Conservation (phyloP, 257 asterid species). For the Oldenlandia corymbosa region DNA sequence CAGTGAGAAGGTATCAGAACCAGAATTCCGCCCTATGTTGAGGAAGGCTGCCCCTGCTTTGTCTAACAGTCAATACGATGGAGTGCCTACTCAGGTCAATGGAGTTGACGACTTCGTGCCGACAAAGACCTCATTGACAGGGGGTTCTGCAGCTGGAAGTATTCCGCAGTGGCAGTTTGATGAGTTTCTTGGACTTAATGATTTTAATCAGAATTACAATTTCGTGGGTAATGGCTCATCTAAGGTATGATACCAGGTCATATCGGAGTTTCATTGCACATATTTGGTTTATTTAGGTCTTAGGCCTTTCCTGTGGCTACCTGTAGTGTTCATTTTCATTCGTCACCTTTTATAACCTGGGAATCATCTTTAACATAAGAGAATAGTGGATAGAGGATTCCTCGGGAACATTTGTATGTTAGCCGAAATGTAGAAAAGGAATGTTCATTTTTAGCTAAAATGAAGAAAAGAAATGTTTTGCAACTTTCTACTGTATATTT, state of each 20-base stretch:
- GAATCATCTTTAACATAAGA: neutral
- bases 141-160: constrained; percentile 61
- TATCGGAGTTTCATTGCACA: neutral
- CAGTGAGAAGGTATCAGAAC: constrained; percentile 30
- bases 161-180: constrained; percentile 71
- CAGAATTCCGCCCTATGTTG: constrained; percentile 27
- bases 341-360: neutral
- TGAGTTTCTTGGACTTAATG: constrained; percentile 59
- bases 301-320: constrained; percentile 11
- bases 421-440: too few species aligned
- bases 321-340: neutral
- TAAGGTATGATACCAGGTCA: constrained; percentile 50
- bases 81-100: constrained; percentile 32
- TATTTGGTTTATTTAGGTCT: constrained; percentile 1
- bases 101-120: constrained; percentile 28
- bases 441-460: too few species aligned
- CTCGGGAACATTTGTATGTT: neutral
- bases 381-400: neutral
- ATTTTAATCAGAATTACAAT: constrained; percentile 41
- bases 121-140: constrained; percentile 32
- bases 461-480: constrained; percentile 6
- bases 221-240: constrained; percentile 53
- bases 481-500: neutral
- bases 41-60: constrained; percentile 24
- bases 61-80: constrained; percentile 32